Percentiles rank a stretch among this genome's conserved stretches.
phyloP scores from a whole-genome alignment of 371 early-diverging fungal genomes.

The Vairimorpha ceranae region DNA sequence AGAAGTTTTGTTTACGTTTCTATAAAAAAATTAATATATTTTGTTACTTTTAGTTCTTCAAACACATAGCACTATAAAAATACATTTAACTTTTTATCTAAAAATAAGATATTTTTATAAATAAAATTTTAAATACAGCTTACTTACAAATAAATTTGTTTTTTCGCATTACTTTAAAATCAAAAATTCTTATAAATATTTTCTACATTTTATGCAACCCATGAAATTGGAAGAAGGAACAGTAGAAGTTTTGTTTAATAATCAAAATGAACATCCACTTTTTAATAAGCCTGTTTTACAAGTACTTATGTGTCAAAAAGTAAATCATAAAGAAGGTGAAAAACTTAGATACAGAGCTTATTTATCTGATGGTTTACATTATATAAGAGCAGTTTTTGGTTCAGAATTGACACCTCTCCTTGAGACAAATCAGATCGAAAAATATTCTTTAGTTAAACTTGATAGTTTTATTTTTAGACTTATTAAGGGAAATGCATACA shows the following conservation, averaged over 20 bases:
- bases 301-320: slow-evolving; percentile 27
- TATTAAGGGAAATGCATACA: slow-evolving; percentile 36
- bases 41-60: background rate
- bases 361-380: slow-evolving; percentile 46
- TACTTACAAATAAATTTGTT: no score
- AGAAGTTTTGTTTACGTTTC: background rate
- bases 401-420: slow-evolving; percentile 25
- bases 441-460: slow-evolving; percentile 38
- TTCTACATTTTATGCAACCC: background rate
- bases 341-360: slow-evolving; percentile 35
- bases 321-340: slow-evolving; percentile 3
- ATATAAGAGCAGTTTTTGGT: slow-evolving; percentile 50
- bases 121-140: background rate
- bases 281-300: slow-evolving; percentile 48
- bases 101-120: background rate
- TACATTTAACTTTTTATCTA: no score
- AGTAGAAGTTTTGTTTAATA: slow-evolving; percentile 47
- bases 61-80: no score
- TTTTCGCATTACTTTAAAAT: background rate
- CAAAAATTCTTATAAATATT: background rate
- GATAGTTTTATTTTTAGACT: slow-evolving; percentile 26
- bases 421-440: slow-evolving; percentile 30
- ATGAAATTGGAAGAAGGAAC: slow-evolving; percentile 51
- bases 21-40: no score
- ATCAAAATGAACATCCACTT: slow-evolving; percentile 45